These are phyloP conservation scores for Suillus brevipes DNA, from an alignment of 768 basidiomycete species.

Conservation along the genomic window DNA sequence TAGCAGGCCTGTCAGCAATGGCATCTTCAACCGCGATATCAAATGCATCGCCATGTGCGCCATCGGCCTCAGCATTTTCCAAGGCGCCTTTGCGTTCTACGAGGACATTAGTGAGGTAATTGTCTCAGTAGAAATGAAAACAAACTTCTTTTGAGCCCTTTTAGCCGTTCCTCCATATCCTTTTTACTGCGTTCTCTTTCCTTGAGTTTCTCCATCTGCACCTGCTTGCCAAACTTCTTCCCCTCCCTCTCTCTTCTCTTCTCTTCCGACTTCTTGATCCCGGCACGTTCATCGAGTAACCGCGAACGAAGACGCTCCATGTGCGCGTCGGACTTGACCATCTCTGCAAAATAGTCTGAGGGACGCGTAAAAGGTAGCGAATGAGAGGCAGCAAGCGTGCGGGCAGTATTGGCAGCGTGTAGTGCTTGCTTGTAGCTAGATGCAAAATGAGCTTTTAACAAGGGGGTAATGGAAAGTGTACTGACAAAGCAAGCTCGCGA, in stretches of 20 bases:
- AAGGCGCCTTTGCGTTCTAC: constrained; percentile 83
- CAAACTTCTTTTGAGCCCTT: constrained; percentile 88
- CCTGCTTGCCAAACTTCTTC: constrained; percentile 98
- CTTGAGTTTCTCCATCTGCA: constrained; percentile 91
- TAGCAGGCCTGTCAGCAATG: constrained; percentile 67
- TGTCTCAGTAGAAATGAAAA: constrained; percentile 15
- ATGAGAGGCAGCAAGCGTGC: constrained; percentile 72
- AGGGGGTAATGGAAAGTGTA: neutral
- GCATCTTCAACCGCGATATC: constrained; percentile 92
- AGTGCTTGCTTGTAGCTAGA: constrained; percentile 94
- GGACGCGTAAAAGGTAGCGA: constrained; percentile 89
- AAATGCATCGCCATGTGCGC: constrained; percentile 64
- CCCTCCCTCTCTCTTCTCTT: constrained; percentile 90
- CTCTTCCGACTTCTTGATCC: constrained; percentile 89
- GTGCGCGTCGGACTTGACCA: constrained; percentile 96
- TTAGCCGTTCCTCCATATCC: constrained; percentile 84
- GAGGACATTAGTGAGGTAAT: neutral
- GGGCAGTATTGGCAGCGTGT: constrained; percentile 75
- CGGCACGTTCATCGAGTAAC: constrained; percentile 82
- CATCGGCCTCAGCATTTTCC: constrained; percentile 56
- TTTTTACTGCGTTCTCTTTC: constrained; percentile 89
- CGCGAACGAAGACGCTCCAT: constrained; percentile 96
- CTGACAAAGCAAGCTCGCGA: constrained; percentile 91
- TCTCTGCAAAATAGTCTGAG: constrained; percentile 94
- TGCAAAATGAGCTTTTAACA: neutral